A percentile compares a stretch with the other conserved stretches of the same genome.
phyloP scores from a whole-genome alignment of 1,284 basidiomycete genomes.

The Salmacisia buchloeana region DNA sequence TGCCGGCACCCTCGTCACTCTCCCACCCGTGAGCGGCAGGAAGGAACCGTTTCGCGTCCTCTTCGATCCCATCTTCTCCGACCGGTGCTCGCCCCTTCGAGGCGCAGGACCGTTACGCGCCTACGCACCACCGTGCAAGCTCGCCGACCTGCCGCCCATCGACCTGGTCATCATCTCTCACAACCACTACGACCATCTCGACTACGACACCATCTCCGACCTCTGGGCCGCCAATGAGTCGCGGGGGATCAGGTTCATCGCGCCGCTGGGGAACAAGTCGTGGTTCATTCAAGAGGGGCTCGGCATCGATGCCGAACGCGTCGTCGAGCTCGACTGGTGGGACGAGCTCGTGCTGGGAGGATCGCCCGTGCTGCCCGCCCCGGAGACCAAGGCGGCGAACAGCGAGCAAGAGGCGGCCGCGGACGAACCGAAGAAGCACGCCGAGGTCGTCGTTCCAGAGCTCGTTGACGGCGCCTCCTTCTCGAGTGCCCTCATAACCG shows the following conservation, averaged over 20 bases:
- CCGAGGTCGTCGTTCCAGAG: too few species aligned
- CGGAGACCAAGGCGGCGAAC: not conserved
- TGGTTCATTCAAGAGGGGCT: conserved; percentile 29
- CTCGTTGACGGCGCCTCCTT: too few species aligned
- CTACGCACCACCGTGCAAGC: conserved; percentile 34
- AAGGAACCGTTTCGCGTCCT: conserved; percentile 24
- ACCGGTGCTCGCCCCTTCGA: conserved; percentile 44
- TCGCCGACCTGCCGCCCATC: conserved; percentile 35
- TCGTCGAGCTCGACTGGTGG: conserved; percentile 48
- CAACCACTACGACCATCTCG: conserved; percentile 49
- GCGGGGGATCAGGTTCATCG: conserved; percentile 33
- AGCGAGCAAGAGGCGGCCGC: not conserved
- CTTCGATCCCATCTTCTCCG: conserved; percentile 48
- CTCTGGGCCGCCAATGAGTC: conserved; percentile 28
- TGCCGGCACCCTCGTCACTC: conserved; percentile 39
- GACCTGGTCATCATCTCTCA: conserved; percentile 46
- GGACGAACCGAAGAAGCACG: too few species aligned
- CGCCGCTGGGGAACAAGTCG: conserved; percentile 40
- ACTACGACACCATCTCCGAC: conserved; percentile 32
- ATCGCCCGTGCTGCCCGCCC: not conserved
- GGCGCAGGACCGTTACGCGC: conserved; percentile 34
- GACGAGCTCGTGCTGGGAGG: conserved; percentile 25
- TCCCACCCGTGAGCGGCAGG: conserved; percentile 16
- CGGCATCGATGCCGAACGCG: conserved; percentile 26
- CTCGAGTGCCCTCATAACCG: too few species aligned